phyloP scores from a whole-genome alignment of 139 green algal genomes.

The Chlamydomonas sp. region DNA sequence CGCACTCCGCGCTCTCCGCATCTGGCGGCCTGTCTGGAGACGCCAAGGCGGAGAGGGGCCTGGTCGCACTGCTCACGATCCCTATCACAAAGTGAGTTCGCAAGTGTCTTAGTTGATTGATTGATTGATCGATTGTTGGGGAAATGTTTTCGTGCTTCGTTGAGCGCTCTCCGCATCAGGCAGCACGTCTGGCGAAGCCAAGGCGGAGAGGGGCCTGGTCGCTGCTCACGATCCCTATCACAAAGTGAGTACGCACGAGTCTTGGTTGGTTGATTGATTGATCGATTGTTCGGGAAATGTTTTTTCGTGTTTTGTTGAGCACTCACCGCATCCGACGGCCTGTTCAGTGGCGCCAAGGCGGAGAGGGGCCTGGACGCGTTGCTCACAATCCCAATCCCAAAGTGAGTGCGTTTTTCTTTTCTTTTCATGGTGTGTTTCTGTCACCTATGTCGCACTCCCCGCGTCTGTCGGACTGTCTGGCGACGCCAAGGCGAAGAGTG shows the following conservation, averaged over 20 bases:
- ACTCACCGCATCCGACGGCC: constrained; percentile 14
- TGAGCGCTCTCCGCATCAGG: constrained; percentile 17
- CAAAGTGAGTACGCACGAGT: no score
- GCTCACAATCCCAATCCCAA: constrained; percentile 72
- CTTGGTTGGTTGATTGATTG: no score
- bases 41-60: constrained; percentile 57
- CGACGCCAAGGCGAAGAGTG: constrained; percentile 59
- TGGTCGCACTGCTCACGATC: constrained; percentile 71
- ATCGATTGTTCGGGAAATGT: no score
- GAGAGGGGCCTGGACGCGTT: constrained; percentile 76
- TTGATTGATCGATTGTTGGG: no score
- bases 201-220: constrained; percentile 72
- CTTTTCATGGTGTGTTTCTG: no score
- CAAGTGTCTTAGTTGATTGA: no score
- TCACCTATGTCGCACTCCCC: no score
- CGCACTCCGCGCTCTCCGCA: constrained; percentile 16
- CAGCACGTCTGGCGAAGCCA: constrained; percentile 38
- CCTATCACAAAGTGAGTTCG: constrained; percentile 72
- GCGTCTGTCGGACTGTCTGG: constrained; percentile 21
- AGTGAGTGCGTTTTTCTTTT: no score
- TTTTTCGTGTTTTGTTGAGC: no score
- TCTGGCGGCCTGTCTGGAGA: constrained; percentile 39
- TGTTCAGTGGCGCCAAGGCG: constrained; percentile 44
- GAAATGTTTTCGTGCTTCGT: no score
- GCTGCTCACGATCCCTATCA: constrained; percentile 76